A percentile compares a stretch with the other conserved stretches of the same genome.
These are phyloP conservation scores for Alternaria burnsii DNA, from an alignment of 2,329 filamentous ascomycete genomes.

Conservation along the genomic window DNA sequence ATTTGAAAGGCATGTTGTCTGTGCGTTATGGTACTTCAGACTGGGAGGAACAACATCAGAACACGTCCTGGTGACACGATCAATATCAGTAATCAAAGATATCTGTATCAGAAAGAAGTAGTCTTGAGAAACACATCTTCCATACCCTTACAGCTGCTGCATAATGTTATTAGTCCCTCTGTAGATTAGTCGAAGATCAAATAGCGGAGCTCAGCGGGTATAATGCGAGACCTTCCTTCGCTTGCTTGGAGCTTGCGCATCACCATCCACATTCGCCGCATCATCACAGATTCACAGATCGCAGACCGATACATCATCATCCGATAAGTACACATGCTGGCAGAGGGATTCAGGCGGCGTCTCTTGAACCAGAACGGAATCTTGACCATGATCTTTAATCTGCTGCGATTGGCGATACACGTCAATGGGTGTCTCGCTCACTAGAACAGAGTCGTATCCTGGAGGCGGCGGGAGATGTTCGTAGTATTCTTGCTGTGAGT, in stretches of 20 bases:
- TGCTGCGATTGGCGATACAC: background rate
- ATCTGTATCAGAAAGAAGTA: background rate
- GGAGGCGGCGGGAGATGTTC: background rate
- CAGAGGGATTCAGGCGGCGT: slow-evolving; percentile 13
- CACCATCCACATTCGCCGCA: background rate
- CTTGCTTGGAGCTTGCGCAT: background rate
- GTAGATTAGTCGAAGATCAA: slow-evolving; percentile 6
- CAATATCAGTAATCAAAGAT: background rate
- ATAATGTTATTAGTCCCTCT: background rate
- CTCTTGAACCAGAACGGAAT: slow-evolving; percentile 16
- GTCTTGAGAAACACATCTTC: background rate
- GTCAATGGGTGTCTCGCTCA: slow-evolving; percentile 8
- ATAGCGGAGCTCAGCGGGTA: background rate
- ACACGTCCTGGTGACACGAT: background rate
- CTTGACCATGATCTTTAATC: background rate
- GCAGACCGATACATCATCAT: background rate
- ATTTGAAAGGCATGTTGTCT: no score
- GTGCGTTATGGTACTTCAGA: background rate
- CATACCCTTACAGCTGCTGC: background rate
- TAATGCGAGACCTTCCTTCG: background rate
- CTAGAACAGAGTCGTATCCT: background rate
- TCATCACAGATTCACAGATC: background rate
- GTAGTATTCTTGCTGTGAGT: slow-evolving; percentile 6
- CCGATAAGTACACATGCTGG: background rate
- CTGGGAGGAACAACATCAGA: background rate